Percentiles rank a stretch among this genome's conserved stretches.
Evolutionary conservation across 163 green algal genomes (phyloP).

Genomic region (Scenedesmus sp.): DNA sequence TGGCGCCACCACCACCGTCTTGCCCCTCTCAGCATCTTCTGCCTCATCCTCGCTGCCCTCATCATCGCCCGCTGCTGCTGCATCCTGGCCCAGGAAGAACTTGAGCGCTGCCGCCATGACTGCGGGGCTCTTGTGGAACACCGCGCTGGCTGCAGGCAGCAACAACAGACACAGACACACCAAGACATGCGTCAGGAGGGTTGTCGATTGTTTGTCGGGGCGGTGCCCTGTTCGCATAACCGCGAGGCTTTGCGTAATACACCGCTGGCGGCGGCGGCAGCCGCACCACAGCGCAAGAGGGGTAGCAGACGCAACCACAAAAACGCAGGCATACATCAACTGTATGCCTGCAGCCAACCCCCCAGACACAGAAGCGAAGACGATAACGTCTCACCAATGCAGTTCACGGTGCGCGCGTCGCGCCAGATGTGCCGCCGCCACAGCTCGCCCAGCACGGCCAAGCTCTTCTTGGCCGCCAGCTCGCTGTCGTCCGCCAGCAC

Average conservation of each 20-base stretch:
- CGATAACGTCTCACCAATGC: conserved; percentile 91
- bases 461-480: conserved; percentile 87
- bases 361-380: conserved; percentile 74
- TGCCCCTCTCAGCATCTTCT: conserved; percentile 51
- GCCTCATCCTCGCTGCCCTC: conserved; percentile 76
- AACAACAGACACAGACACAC: background rate
- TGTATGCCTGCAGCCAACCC: no score
- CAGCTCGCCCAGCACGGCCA: conserved; percentile 95
- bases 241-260: background rate
- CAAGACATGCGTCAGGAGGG: background rate
- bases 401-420: conserved; percentile 95
- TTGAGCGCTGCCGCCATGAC: conserved; percentile 93
- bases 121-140: conserved; percentile 77
- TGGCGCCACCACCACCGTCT: conserved; percentile 49
- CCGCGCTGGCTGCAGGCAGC: conserved; percentile 71
- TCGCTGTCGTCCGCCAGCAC: conserved; percentile 76
- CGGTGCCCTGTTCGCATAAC: no score
- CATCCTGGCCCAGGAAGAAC: conserved; percentile 96
- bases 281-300: background rate
- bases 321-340: no score
- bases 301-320: no score
- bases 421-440: conserved; percentile 95
- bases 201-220: no score
- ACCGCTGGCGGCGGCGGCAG: background rate
- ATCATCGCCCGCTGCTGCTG: conserved; percentile 62